These are phyloP conservation scores for Brasenia schreberi DNA, from an alignment of 164 flowering plant species.

Conservation along the genomic window DNA sequence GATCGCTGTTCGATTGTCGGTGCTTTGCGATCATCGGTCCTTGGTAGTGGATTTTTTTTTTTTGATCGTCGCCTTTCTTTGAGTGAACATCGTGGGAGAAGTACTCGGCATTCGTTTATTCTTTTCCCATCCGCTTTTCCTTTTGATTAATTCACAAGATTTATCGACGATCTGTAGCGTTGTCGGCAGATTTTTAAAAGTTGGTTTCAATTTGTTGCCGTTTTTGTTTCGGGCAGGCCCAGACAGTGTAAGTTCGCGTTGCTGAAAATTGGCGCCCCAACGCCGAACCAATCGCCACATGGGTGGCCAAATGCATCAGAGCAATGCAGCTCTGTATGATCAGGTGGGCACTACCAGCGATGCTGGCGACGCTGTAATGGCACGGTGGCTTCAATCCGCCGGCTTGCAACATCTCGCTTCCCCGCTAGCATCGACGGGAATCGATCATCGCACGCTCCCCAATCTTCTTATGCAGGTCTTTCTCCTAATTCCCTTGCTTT, in stretches of 20 bases:
- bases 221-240: background rate
- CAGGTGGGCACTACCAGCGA: slow-evolving; percentile 51
- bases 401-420: slow-evolving; percentile 99
- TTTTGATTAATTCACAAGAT: no score
- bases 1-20: no score
- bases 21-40: no score
- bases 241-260: background rate
- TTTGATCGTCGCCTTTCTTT: no score
- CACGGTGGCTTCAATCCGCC: slow-evolving; percentile 95
- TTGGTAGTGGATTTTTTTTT: no score
- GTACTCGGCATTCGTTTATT: no score
- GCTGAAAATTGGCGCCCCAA: slow-evolving; percentile 87
- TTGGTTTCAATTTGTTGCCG: no score
- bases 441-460: slow-evolving; percentile 73
- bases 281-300: slow-evolving; percentile 80
- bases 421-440: slow-evolving; percentile 75
- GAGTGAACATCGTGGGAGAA: no score
- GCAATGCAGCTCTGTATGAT: slow-evolving; percentile 75
- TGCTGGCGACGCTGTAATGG: slow-evolving; percentile 95
- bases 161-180: no score
- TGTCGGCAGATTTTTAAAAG: no score
- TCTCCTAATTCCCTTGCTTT: background rate
- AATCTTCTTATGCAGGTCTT: slow-evolving; percentile 86
- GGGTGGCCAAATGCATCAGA: slow-evolving; percentile 99
- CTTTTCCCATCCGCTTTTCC: no score